These are phyloP conservation scores for Sarcomyxa edulis DNA, from an alignment of 768 basidiomycete genomes.

Conservation along the genomic window DNA sequence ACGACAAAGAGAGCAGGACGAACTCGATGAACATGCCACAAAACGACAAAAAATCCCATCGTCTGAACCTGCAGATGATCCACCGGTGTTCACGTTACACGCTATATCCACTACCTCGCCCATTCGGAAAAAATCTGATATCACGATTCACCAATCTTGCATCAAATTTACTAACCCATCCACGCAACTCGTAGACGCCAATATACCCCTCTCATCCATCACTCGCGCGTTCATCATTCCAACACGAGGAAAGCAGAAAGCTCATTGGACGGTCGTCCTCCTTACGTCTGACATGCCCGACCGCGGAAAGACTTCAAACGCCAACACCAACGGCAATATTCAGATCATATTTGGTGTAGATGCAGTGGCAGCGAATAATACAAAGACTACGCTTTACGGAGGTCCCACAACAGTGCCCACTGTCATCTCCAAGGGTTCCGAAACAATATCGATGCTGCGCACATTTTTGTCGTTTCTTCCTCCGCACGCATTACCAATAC, in stretches of 20 bases:
- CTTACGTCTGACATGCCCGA: slow-evolving; percentile 52
- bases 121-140: slow-evolving; percentile 70
- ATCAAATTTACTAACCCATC: slow-evolving; percentile 49
- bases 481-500: slow-evolving; percentile 21
- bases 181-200: slow-evolving; percentile 43
- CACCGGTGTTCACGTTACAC: slow-evolving; percentile 53
- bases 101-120: slow-evolving; percentile 68
- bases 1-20: background rate
- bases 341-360: slow-evolving; percentile 74
- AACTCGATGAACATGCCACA: no score
- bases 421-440: slow-evolving; percentile 41
- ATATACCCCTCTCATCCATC: slow-evolving; percentile 43
- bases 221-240: slow-evolving; percentile 67
- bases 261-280: slow-evolving; percentile 69
- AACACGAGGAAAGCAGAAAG: slow-evolving; percentile 65
- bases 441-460: slow-evolving; percentile 45
- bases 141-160: slow-evolving; percentile 46
- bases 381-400: no score
- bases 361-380: slow-evolving; percentile 39
- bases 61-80: background rate
- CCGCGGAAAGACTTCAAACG: slow-evolving; percentile 29
- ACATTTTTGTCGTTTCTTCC: slow-evolving; percentile 30
- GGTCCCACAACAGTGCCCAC: no score
- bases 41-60: no score
- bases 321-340: slow-evolving; percentile 29